Evolutionary conservation across 495 filamentous ascomycete genomes (phyloP).

Genomic region (Apodospora peruviana): DNA sequence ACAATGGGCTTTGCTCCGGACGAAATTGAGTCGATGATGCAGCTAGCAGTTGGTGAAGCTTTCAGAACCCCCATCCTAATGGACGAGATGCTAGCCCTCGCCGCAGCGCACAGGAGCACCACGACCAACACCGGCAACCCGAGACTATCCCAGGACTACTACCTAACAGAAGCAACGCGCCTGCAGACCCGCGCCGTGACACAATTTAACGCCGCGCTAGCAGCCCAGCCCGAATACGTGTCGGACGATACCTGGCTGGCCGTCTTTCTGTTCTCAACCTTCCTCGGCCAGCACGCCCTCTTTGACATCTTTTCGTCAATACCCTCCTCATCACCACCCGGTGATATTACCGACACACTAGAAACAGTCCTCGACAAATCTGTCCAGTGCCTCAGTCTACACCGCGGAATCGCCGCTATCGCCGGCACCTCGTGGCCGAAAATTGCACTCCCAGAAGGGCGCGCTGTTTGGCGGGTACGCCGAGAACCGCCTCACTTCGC

Average conservation of each 20-base stretch:
- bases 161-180: constrained; percentile 30
- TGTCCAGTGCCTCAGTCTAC: constrained; percentile 33
- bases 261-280: constrained; percentile 38
- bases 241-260: constrained; percentile 32
- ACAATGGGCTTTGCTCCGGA: neutral
- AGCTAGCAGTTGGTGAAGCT: constrained; percentile 11
- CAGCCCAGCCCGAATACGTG: constrained; percentile 2
- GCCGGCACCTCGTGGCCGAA: constrained; percentile 21
- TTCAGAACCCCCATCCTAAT: constrained; percentile 36
- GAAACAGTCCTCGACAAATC: constrained; percentile 34
- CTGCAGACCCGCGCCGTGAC: constrained; percentile 38
- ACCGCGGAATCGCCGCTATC: constrained; percentile 34
- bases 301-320: constrained; percentile 30
- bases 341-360: constrained; percentile 12
- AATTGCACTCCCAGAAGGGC: constrained; percentile 2
- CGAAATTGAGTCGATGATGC: neutral
- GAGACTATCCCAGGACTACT: constrained; percentile 17
- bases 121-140: constrained; percentile 3
- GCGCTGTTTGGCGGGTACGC: neutral
- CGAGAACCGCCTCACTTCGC: neutral
- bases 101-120: constrained; percentile 36
- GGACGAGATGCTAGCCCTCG: constrained; percentile 38
- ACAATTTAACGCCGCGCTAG: constrained; percentile 23
- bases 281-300: constrained; percentile 39
- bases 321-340: neutral